Percentiles rank a stretch among this genome's conserved stretches.
These are phyloP conservation scores for Nitzschia sp. DNA, from an alignment of 108 stramenopile species.

Conservation along the genomic window DNA sequence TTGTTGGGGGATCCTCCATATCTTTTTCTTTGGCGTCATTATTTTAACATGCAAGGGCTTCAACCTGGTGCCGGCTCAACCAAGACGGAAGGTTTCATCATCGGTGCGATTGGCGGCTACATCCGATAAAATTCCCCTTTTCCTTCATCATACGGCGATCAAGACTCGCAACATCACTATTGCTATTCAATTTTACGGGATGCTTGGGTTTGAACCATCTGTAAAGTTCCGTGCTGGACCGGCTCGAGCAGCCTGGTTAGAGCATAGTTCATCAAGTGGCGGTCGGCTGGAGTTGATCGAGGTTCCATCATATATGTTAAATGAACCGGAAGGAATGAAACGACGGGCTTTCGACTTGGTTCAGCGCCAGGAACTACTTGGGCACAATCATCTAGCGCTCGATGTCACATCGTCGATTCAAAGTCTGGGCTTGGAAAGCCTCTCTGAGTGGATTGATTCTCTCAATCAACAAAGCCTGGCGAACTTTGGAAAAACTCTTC, in stretches of 20 bases:
- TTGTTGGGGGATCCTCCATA: too few relatives aligned
- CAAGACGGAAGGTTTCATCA: too few relatives aligned
- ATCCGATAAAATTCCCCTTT: neutral
- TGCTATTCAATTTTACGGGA: conserved; percentile 80
- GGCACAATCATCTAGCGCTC: conserved; percentile 79
- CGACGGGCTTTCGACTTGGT: conserved; percentile 67
- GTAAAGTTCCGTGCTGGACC: conserved; percentile 77
- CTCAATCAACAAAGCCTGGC: conserved; percentile 61
- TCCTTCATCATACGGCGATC: conserved; percentile 72
- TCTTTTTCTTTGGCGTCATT: too few relatives aligned
- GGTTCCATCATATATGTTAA: conserved; percentile 70
- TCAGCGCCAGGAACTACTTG: conserved; percentile 64
- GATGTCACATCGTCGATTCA: conserved; percentile 60
- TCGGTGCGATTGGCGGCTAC: neutral
- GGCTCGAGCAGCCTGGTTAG: conserved; percentile 75
- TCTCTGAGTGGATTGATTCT: conserved; percentile 56
- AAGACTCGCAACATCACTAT: conserved; percentile 80
- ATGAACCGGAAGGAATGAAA: conserved; percentile 67
- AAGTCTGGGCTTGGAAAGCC: neutral
- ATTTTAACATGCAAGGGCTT: too few relatives aligned
- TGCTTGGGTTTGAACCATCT: conserved; percentile 71
- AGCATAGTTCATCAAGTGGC: neutral
- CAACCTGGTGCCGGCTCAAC: too few relatives aligned
- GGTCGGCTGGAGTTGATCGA: conserved; percentile 78
- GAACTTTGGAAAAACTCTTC: conserved; percentile 64